Percentiles rank a stretch among this genome's conserved stretches.
phyloP scores from a whole-genome alignment of 306 rosid genomes.

The Glycyrrhiza uralensis region DNA sequence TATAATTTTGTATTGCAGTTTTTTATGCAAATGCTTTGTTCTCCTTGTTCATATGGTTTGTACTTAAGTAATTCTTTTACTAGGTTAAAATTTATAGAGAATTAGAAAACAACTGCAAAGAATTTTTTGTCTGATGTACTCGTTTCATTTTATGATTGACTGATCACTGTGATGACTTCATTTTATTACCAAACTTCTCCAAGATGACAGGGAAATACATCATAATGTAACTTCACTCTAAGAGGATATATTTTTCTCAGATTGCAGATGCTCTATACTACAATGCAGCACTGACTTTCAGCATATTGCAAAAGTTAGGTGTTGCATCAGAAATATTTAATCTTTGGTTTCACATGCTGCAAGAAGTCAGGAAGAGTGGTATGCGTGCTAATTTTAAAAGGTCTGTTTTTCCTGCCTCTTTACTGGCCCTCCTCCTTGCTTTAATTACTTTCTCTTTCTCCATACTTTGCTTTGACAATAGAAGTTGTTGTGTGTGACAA shows the following conservation, averaged over 20 bases:
- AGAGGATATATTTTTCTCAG: conserved; percentile 37
- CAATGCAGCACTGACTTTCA: conserved; percentile 68
- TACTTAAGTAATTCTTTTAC: neutral
- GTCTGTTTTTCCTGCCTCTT: conserved; percentile 25
- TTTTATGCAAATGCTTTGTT: neutral
- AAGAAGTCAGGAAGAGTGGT: conserved; percentile 81
- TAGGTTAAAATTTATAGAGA: neutral
- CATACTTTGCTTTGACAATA: neutral
- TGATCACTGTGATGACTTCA: too few species aligned
- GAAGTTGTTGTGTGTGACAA: neutral
- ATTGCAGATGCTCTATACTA: conserved; percentile 88
- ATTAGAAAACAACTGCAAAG: neutral
- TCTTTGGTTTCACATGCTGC: conserved; percentile 94
- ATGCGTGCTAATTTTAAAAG: conserved; percentile 66
- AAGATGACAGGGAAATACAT: neutral
- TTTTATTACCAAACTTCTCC: conserved; percentile 9
- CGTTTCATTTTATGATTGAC: neutral
- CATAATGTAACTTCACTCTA: conserved; percentile 1
- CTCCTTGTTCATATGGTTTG: neutral
- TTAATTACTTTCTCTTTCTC: neutral
- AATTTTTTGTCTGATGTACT: neutral
- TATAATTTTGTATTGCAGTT: conserved; percentile 8
- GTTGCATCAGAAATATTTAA: conserved; percentile 76
- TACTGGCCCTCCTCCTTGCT: neutral
- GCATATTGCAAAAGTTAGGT: conserved; percentile 71